Conservation (phyloP, 2,329 filamentous ascomycete species). For the Ambrosiella xylebori region DNA sequence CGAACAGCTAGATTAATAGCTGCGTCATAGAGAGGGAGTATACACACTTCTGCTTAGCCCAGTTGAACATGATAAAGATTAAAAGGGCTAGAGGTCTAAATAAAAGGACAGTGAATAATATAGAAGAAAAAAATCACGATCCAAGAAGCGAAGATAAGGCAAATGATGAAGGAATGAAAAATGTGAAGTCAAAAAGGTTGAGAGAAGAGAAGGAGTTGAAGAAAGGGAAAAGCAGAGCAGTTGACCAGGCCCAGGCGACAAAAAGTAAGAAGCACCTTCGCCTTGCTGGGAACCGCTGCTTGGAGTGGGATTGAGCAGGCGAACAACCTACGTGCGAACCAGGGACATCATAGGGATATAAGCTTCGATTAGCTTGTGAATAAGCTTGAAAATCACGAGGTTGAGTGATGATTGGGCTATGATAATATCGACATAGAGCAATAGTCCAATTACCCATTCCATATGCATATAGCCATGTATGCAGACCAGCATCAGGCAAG, state of each 20-base stretch:
- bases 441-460: too few species aligned
- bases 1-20: neutral
- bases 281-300: neutral
- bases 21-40: constrained; percentile 3
- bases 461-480: too few species aligned
- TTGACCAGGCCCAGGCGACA: neutral
- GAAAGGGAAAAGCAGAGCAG: constrained; percentile 4
- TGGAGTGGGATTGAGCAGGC: neutral
- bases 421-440: too few species aligned
- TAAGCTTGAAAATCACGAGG: neutral
- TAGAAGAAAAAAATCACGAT: constrained; percentile 1
- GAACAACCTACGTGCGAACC: neutral
- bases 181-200: constrained; percentile 3
- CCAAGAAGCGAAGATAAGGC: neutral
- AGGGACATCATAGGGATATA: neutral
- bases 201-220: constrained; percentile 4
- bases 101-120: constrained; percentile 3
- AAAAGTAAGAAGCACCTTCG: constrained; percentile 1
- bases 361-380: neutral
- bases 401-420: neutral
- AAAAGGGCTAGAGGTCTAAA: constrained; percentile 4
- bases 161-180: constrained; percentile 4
- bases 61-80: constrained; percentile 60
- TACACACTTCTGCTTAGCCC: constrained; percentile 77
- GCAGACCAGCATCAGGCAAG: too few species aligned